A percentile compares a stretch with the other conserved stretches of the same genome.
Conservation (phyloP, 495 filamentous ascomycete genomes). For the Tuber melanosporum region DNA sequence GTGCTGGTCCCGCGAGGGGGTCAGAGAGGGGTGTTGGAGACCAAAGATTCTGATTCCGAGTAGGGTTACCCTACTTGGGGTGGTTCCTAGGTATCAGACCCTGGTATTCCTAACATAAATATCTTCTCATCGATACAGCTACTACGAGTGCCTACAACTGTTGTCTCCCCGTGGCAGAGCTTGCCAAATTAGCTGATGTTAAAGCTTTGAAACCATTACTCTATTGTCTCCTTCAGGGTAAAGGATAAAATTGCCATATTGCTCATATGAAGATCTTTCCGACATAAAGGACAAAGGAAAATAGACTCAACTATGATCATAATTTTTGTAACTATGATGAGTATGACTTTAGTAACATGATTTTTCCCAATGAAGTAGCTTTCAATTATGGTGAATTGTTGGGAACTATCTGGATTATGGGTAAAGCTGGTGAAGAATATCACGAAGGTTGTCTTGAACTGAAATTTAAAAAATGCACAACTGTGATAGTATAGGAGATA, state of each 20-base stretch:
- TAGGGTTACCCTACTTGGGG: too few relatives aligned
- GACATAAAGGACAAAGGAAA: not conserved
- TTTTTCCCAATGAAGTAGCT: slow-evolving; percentile 9
- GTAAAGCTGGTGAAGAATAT: not conserved
- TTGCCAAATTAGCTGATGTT: slow-evolving; percentile 10
- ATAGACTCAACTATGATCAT: slow-evolving; percentile 3
- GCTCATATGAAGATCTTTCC: not conserved
- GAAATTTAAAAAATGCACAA: slow-evolving; percentile 10
- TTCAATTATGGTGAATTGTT: slow-evolving; percentile 4
- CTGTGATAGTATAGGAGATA: slow-evolving; percentile 12
- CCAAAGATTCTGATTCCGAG: too few relatives aligned
- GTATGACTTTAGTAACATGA: slow-evolving; percentile 13
- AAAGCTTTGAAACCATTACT: slow-evolving; percentile 3
- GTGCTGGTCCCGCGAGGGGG: too few relatives aligned
- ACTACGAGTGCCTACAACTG: slow-evolving; percentile 4
- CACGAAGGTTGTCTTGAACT: slow-evolving; percentile 9
- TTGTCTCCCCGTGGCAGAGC: slow-evolving; percentile 2
- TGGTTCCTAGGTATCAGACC: too few relatives aligned
- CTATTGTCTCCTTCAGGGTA: not conserved
- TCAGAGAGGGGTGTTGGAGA: too few relatives aligned
- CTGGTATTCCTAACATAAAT: too few relatives aligned
- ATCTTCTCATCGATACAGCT: slow-evolving; percentile 1
- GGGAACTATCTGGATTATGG: slow-evolving; percentile 7
- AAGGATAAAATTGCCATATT: not conserved
- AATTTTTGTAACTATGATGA: slow-evolving; percentile 7